Evolutionary conservation across 2,329 filamentous ascomycete species (phyloP), one percentile per base, ranked within the genome.

Genomic region (Nemania sp.): DNA sequence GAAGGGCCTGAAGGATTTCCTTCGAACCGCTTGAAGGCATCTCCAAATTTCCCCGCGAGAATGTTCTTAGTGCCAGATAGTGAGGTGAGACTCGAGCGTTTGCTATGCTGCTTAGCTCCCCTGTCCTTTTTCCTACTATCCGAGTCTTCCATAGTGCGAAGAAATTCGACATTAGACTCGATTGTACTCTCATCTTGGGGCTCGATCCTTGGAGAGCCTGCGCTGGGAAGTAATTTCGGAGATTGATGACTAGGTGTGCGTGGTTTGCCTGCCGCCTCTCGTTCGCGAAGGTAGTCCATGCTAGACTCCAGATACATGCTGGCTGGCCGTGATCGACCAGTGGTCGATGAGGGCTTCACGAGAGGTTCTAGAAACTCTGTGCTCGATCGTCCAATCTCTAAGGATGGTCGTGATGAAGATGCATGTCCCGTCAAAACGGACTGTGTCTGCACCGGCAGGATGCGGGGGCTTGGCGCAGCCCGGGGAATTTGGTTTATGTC

Each of bases 1-100:
- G 62, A 68, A 14, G 64, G 65, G 9, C 61, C 59, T 19, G 43
- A 67, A 52, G 63, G 62, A 54, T 77, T 81, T 20, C 77, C 79
- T 70, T 99, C 94, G 63, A 97, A 97, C 5, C 89, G 83, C 66
- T 93, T 91, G 74, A 97, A 97, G 3, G 93, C 92, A 65, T 97
- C 92, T 0, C 92, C 91, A 69, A 97, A 97, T 63, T 88, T 91
- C 20, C 91, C 90, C 5, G 86, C 87, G n/a, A 97, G 77, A 31
- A 96, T 84, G 52, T 84, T 90, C 71, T 94, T 96, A 22, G 88
- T 89, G 33, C 84, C 85, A 6, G 88, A 84, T 15, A 90, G 73
- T 0, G 87, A 85, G 49, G 88, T 80, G 1, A 96, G 73, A 69
- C 90, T 94, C 1, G 86, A 80, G 9, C 89, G 82, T 70, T 96